A percentile compares a stretch with the other conserved stretches of the same genome.
Conservation (phyloP, 257 asterid species). For the Rubia yunnanensis region DNA sequence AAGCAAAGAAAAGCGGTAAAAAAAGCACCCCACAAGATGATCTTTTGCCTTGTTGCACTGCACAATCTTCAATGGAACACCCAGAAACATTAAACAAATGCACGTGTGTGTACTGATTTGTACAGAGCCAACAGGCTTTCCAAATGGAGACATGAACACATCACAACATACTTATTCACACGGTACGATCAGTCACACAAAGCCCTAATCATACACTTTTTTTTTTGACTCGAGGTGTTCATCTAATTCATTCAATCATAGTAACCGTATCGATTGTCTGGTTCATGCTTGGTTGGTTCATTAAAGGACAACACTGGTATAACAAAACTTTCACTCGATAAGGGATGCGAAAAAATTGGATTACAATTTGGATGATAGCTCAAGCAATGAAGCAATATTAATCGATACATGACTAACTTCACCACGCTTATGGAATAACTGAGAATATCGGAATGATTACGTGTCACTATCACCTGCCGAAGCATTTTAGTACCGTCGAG, state of each 20-base stretch:
- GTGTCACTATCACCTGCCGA: conserved; percentile 53
- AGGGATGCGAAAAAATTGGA: background rate
- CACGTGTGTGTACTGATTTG: background rate
- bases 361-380: background rate
- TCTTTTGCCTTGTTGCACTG: background rate
- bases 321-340: background rate
- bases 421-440: background rate
- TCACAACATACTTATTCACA: background rate
- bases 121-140: background rate
- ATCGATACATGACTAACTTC: background rate
- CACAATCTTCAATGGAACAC: background rate
- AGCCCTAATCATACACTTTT: too few relatives aligned
- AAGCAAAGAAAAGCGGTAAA: background rate
- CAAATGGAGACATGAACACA: background rate
- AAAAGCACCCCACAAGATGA: background rate
- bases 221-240: too few relatives aligned
- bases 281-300: too few relatives aligned
- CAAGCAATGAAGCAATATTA: background rate
- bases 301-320: too few relatives aligned
- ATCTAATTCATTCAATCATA: too few relatives aligned
- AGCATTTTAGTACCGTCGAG: conserved; percentile 55
- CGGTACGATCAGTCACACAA: background rate
- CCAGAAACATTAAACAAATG: conserved; percentile 1
- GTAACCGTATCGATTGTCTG: too few relatives aligned
- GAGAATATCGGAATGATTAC: background rate